A percentile compares a stretch with the other conserved stretches of the same genome.
Conservation (phyloP, 2,329 filamentous ascomycete genomes). For the Claviceps humidiphila region DNA sequence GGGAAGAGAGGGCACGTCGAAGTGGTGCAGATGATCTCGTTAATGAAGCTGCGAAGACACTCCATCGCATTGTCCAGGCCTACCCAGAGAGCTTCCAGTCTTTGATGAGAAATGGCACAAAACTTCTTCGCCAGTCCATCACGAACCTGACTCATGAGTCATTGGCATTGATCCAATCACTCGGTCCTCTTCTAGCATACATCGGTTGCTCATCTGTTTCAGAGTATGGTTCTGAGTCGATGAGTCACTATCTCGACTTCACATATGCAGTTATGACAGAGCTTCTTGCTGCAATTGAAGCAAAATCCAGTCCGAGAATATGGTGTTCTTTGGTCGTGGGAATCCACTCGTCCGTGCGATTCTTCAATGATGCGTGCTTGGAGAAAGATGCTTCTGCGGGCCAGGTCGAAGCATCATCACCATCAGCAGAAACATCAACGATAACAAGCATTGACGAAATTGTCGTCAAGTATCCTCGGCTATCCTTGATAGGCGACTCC, state of each 20-base stretch:
- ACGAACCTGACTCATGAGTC: conserved; percentile 10
- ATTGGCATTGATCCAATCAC: conserved; percentile 17
- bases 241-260: conserved; percentile 29
- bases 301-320: conserved; percentile 17
- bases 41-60: conserved; percentile 27
- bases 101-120: conserved; percentile 17
- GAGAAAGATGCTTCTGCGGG: conserved; percentile 10
- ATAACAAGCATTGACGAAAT: conserved; percentile 7
- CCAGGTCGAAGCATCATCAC: conserved; percentile 9
- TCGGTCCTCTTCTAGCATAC: conserved; percentile 32
- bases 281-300: conserved; percentile 23
- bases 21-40: conserved; percentile 22
- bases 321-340: conserved; percentile 26
- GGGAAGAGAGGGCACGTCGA: conserved; percentile 10
- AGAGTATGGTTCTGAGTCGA: conserved; percentile 10
- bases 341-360: conserved; percentile 21
- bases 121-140: conserved; percentile 14
- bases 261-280: conserved; percentile 21
- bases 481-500: conserved; percentile 11
- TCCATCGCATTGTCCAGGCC: conserved; percentile 24
- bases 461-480: conserved; percentile 15
- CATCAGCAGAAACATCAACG: conserved; percentile 5
- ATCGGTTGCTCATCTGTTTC: conserved; percentile 31
- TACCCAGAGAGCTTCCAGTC: conserved; percentile 23
- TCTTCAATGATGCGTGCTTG: conserved; percentile 28